Evolutionary conservation across 2,329 filamentous ascomycete genomes (phyloP).

Genomic region (Lachnellula hyalina): DNA sequence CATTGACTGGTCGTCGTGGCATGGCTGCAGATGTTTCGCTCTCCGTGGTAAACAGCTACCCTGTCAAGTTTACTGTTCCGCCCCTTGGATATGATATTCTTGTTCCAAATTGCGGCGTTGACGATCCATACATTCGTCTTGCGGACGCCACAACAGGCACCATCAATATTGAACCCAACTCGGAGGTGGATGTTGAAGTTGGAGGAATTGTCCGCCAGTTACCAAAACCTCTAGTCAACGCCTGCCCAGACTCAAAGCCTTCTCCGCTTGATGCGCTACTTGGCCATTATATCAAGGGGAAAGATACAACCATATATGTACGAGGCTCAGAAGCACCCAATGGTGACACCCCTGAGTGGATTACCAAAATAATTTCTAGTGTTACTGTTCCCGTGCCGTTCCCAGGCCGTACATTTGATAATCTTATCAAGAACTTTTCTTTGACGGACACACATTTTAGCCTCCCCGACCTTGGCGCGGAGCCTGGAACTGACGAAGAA

Average conservation of each 20-base stretch:
- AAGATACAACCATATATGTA: conserved; percentile 74
- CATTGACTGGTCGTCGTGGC: conserved; percentile 45
- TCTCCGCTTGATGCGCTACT: conserved; percentile 84
- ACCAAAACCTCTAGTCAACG: conserved; percentile 64
- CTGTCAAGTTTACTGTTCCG: conserved; percentile 71
- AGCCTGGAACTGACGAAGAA: conserved; percentile 66
- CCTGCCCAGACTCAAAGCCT: conserved; percentile 69
- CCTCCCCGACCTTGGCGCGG: conserved; percentile 73
- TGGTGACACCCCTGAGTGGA: conserved; percentile 71
- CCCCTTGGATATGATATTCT: conserved; percentile 78
- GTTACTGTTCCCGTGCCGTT: conserved; percentile 82
- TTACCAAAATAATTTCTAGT: conserved; percentile 72
- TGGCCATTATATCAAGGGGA: conserved; percentile 73
- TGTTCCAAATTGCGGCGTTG: conserved; percentile 70
- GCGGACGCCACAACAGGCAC: conserved; percentile 67
- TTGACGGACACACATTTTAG: conserved; percentile 80
- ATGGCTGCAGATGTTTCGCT: conserved; percentile 79
- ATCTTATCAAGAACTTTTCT: conserved; percentile 82
- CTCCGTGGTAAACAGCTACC: conserved; percentile 68
- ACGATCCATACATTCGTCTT: conserved; percentile 70
- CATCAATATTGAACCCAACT: conserved; percentile 62
- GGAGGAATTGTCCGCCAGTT: conserved; percentile 68
- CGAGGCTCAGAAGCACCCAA: conserved; percentile 67
- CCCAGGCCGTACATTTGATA: conserved; percentile 73
- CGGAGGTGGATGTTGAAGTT: conserved; percentile 63